Conservation (phyloP, 106 monocot species). For the Apostasia shenzhenica region DNA sequence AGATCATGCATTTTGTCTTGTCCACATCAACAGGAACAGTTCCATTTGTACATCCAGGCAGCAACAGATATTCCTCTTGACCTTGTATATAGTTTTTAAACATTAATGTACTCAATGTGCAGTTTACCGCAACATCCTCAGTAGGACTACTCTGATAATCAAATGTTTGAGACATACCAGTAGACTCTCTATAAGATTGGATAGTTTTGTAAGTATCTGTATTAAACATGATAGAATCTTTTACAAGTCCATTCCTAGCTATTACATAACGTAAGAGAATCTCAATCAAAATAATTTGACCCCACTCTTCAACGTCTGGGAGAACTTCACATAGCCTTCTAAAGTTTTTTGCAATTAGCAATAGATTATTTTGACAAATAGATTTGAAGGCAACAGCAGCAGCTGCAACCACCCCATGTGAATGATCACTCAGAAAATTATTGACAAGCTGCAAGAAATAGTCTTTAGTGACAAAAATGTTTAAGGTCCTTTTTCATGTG, state of each 20-base stretch:
- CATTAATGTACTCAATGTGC: conserved; percentile 28
- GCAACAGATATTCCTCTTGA: conserved; percentile 30
- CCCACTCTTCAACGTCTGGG: conserved; percentile 96
- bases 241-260: conserved; percentile 81
- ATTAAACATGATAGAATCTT: conserved; percentile 56
- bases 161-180: background rate
- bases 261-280: conserved; percentile 75
- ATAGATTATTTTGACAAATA: conserved; percentile 64
- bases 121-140: conserved; percentile 10
- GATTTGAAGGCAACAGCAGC: conserved; percentile 79
- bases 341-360: conserved; percentile 57
- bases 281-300: conserved; percentile 79
- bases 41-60: conserved; percentile 3
- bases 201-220: conserved; percentile 7
- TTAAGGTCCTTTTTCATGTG: too few relatives aligned
- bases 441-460: conserved; percentile 58
- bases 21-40: conserved; percentile 4
- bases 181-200: conserved; percentile 12
- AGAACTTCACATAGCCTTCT: conserved; percentile 79
- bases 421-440: conserved; percentile 66
- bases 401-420: conserved; percentile 80
- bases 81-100: conserved; percentile 66
- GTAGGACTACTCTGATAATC: conserved; percentile 3
- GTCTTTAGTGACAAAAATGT: background rate
- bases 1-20: background rate